Evolutionary conservation across 305 asterid species (phyloP).

Genomic region (Fraxinus paxiana): DNA sequence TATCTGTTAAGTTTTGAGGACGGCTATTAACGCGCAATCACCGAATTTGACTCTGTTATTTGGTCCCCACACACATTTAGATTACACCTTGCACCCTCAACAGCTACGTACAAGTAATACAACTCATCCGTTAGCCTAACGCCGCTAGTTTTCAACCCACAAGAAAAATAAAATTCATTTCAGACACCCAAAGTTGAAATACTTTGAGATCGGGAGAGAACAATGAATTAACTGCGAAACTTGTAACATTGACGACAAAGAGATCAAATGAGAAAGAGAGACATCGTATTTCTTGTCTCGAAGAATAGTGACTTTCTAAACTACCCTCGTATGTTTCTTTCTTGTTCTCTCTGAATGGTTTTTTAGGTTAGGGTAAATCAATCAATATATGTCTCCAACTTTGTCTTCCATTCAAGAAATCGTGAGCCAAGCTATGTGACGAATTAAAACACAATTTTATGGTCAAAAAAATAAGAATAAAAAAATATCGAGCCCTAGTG

Average conservation of each 20-base stretch:
- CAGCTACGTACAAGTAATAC: not conserved
- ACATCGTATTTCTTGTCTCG: not conserved
- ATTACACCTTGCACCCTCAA: not conserved
- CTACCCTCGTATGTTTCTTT: not conserved
- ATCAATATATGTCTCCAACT: too few relatives aligned
- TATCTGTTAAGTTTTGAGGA: not conserved
- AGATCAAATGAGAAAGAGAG: not conserved
- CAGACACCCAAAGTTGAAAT: too few relatives aligned
- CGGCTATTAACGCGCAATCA: constrained; percentile 16
- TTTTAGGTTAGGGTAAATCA: too few relatives aligned
- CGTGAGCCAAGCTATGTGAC: too few relatives aligned
- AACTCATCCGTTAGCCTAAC: not conserved
- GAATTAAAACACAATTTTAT: too few relatives aligned
- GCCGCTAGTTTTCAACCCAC: not conserved
- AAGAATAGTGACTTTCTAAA: not conserved
- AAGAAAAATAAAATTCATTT: not conserved
- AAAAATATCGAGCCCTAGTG: too few relatives aligned
- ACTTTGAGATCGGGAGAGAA: not conserved
- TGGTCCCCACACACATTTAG: not conserved
- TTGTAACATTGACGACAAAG: not conserved
- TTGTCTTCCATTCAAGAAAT: too few relatives aligned
- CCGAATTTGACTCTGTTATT: constrained; percentile 4
- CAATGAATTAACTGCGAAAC: not conserved
- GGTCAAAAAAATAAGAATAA: too few relatives aligned
- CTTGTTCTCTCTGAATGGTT: too few relatives aligned